A percentile compares a stretch with the other conserved stretches of the same genome.
phyloP scores from a whole-genome alignment of 1,284 basidiomycete genomes.

The Fomitopsis pinicola region DNA sequence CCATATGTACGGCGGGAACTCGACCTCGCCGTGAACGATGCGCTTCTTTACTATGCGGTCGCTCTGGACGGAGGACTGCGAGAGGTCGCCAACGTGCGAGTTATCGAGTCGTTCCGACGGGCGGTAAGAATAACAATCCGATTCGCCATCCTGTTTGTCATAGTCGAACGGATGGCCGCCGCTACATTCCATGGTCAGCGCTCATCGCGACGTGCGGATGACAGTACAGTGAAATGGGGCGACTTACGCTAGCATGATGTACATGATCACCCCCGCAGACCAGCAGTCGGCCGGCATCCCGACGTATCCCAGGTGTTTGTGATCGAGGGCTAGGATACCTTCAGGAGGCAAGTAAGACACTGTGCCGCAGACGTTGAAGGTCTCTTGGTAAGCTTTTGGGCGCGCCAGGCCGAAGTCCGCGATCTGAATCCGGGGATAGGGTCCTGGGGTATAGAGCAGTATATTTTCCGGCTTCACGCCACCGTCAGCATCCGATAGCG shows the following conservation, averaged over 20 bases:
- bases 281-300: constrained; percentile 82
- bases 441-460: constrained; percentile 66
- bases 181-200: constrained; percentile 31
- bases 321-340: constrained; percentile 70
- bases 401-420: constrained; percentile 86
- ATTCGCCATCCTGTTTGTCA: constrained; percentile 22
- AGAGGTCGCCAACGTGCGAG: constrained; percentile 37
- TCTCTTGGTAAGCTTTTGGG: constrained; percentile 73
- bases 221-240: background rate
- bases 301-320: constrained; percentile 67
- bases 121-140: constrained; percentile 26
- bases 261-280: constrained; percentile 77
- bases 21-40: constrained; percentile 58
- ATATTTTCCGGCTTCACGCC: constrained; percentile 76
- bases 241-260: constrained; percentile 75
- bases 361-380: constrained; percentile 78
- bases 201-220: background rate
- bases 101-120: constrained; percentile 26
- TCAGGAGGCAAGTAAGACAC: constrained; percentile 84
- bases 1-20: constrained; percentile 56
- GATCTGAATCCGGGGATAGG: constrained; percentile 79
- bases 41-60: constrained; percentile 62
- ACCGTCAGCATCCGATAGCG: background rate
- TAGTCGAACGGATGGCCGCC: constrained; percentile 73
- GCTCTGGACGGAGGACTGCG: constrained; percentile 43